phyloP scores from a whole-genome alignment of 2,329 filamentous ascomycete species.

The Sphaerulina populicola region DNA sequence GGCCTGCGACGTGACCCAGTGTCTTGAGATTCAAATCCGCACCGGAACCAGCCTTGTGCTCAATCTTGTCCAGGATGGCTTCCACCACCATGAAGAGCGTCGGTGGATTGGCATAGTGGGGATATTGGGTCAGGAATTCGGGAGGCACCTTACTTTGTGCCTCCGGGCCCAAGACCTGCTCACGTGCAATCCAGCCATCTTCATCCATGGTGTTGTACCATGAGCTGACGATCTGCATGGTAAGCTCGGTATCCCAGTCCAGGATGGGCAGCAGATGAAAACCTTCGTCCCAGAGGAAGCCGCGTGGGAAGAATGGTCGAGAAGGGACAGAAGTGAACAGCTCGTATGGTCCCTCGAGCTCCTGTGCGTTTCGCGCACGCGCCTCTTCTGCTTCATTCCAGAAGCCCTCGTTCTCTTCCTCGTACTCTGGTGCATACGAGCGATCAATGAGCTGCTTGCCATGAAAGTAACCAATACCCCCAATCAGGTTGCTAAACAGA shows the following conservation, averaged over 20 bases:
- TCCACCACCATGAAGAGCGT: conserved; percentile 88
- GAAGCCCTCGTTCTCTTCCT: conserved; percentile 90
- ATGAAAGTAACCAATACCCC: conserved; percentile 92
- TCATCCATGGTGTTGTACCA: conserved; percentile 97
- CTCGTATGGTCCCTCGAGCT: conserved; percentile 72
- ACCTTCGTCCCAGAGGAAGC: conserved; percentile 96
- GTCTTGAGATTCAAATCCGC: conserved; percentile 27
- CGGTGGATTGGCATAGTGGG: conserved; percentile 93
- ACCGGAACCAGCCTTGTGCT: conserved; percentile 35
- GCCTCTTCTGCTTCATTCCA: conserved; percentile 87
- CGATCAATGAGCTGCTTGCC: conserved; percentile 82
- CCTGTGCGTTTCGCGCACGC: conserved; percentile 57
- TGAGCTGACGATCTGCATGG: conserved; percentile 78
- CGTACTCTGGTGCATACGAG: conserved; percentile 84
- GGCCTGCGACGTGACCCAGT: conserved; percentile 33
- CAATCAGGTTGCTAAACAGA: conserved; percentile 88
- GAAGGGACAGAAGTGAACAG: conserved; percentile 89
- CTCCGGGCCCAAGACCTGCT: conserved; percentile 87
- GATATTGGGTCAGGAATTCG: conserved; percentile 93
- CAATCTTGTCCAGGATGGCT: conserved; percentile 70
- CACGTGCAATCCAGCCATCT: conserved; percentile 93
- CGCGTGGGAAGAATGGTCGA: conserved; percentile 88
- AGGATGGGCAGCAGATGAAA: conserved; percentile 87
- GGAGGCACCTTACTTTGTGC: conserved; percentile 87
- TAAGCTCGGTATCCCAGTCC: conserved; percentile 89